Conservation (phyloP, 345 rosid species). For the Psidium friedrichsthalianum region DNA sequence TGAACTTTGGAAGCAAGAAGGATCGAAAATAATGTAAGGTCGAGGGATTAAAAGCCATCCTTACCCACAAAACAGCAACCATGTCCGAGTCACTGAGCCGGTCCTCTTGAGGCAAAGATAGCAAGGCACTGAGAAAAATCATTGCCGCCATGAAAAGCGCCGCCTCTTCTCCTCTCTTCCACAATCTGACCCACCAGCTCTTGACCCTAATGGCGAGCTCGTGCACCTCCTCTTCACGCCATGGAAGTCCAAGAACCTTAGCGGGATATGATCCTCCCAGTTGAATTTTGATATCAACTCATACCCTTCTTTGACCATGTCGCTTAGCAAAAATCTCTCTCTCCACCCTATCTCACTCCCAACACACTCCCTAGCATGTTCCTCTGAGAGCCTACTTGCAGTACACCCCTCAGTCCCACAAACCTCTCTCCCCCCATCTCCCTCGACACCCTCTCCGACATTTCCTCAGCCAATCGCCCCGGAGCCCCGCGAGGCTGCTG, state of each 20-base stretch:
- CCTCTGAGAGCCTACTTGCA: constrained; percentile 33
- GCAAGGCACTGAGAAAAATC: constrained; percentile 45
- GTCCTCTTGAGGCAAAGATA: constrained; percentile 45
- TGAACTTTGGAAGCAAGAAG: neutral
- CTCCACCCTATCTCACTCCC: constrained; percentile 3
- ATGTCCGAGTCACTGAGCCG: constrained; percentile 33
- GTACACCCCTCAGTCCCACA: constrained; percentile 23
- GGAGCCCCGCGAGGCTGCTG: constrained; percentile 15
- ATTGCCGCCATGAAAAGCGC: constrained; percentile 3
- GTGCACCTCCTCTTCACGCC: constrained; percentile 55
- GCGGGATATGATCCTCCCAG: constrained; percentile 44
- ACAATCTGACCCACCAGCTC: constrained; percentile 27
- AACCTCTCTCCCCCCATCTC: constrained; percentile 17
- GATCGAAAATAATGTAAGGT: neutral
- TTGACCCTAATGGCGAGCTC: constrained; percentile 30
- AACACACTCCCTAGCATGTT: constrained; percentile 45
- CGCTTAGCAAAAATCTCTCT: constrained; percentile 15
- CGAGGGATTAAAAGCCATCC: neutral
- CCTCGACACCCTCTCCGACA: constrained; percentile 10
- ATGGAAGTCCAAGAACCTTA: constrained; percentile 35
- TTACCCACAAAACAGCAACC: constrained; percentile 60
- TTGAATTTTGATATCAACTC: constrained; percentile 34
- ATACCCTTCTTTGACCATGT: constrained; percentile 48
- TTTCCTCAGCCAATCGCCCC: constrained; percentile 24
- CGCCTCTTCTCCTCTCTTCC: constrained; percentile 13